Base-by-base conservation (phyloP, 345 rosid species). In the Brassica incana region DNA sequence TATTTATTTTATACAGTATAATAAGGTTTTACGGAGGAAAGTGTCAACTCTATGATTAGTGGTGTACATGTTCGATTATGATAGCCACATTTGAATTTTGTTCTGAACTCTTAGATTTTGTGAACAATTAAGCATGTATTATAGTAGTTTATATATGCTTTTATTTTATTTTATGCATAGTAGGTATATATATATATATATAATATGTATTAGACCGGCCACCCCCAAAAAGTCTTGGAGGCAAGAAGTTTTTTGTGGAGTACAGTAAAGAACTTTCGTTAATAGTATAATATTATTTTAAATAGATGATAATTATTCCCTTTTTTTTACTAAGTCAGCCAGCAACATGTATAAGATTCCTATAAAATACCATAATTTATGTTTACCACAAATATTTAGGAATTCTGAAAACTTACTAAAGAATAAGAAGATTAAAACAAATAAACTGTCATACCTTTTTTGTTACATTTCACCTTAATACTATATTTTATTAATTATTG, bases 11-110 rank as follows among this genome's bases (percentile, higher is more conserved):
- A 69, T 32, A 62, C 35, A 2, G 67, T 67, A 16, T 33, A 10
- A 62, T 1, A 5, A 5, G 65, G 23, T 74, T 70, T 15, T 20
- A 30, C 0, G 1, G 4, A 45, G 2, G 73, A 80, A 77, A 77
- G 67, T 74, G 79, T 77, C 82, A 80, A 80, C 78, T 71, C 83
- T 75, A 75, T 80, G 77, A 82, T 82, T 82, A 65, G 85, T 85
- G 87, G 85, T 80, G 83, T 77, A 80, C 85, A 81, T 78, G 78
- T 81, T 83, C 84, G 89, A 86, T 86, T 70, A 86, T 87, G 89
- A 85, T 84, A 85, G 48, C 87, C 87, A 77, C 83, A 65, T 63
- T 84, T 81, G 58, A 84, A 74, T 63, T 74, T 50, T 62, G 11
- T 69, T 75, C 63, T 61, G 52, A 76, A 71, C 20, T 65, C 72